Base-by-base conservation (phyloP, 2,329 filamentous ascomycete genomes). In the Thermoascus crustaceus region DNA sequence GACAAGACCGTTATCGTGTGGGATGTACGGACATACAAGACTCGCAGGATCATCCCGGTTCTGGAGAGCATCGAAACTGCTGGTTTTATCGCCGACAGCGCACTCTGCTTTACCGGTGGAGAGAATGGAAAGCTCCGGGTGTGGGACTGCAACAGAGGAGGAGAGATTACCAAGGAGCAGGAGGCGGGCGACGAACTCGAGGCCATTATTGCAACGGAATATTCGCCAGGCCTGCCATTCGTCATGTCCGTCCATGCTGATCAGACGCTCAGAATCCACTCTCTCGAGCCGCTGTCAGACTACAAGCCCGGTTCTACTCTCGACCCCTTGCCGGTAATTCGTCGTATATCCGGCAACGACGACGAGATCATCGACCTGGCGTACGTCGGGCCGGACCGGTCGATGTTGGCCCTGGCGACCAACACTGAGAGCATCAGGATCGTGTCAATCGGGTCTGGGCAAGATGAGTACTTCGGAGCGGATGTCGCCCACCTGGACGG, bases 321-420 rank as follows among this genome's bases (percentile, higher is more conserved):
- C 64, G 58, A 66, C n/a, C 64, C 75, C n/a, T 58, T 82, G 16
- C 68, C 73, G 7, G 52, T 80, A 1, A 72, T 84, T 29, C 78
- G 84, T 47, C 77, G 86, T 29, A 93, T 98, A 47, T 94, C 89
- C 4, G 93, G 91, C 35, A 95, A 91, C 5, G 87, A 96, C 58
- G 93, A 98, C 57, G 91, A 98, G 58, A 87, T 98, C 34, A 95
- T 98, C 47, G 93, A 98, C 55, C 67, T 98, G 21, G 84, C 82
- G 19, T 95, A 91, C 52, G 70, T 96, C 36, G 77, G 91, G 2
- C 76, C 80, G 0, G 81, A 94, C 49, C 78, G 76, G 38, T 89
- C 85, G 2, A 66, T 93, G 34, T 72, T 98, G 42, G 93, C 91
- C 4, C 68, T 98, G 17, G 91, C 89, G 5, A 96, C 89, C 2